Conservation (phyloP, 192 early-diverging fungal genomes). For the Rhizophagus sp. region DNA sequence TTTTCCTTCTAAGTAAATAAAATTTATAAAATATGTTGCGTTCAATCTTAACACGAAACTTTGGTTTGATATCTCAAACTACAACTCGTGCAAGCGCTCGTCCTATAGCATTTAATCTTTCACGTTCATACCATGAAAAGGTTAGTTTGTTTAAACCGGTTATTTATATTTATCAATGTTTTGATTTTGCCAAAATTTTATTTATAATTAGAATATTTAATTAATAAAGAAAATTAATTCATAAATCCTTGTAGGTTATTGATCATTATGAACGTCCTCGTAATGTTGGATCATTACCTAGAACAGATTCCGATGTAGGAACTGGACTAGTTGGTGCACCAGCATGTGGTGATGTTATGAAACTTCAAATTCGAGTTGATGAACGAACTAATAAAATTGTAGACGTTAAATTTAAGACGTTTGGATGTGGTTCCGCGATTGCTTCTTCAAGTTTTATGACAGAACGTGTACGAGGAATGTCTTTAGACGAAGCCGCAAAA, state of each 20-base stretch:
- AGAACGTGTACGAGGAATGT: conserved; percentile 94
- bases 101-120: not conserved
- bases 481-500: conserved; percentile 82
- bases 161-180: too few relatives aligned
- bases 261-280: conserved; percentile 97
- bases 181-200: not conserved
- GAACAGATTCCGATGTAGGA: conserved; percentile 85
- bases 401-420: conserved; percentile 99
- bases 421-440: conserved; percentile 97
- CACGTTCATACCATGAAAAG: not conserved
- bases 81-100: not conserved
- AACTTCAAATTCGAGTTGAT: conserved; percentile 96
- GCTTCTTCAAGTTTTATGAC: conserved; percentile 91
- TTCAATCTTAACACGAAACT: not conserved
- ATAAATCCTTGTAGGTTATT: conserved; percentile 68
- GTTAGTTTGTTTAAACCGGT: not conserved
- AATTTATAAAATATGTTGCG: not conserved
- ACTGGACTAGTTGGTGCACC: conserved; percentile 94
- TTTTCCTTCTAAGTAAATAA: not conserved
- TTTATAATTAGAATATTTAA: not conserved
- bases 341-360: conserved; percentile 90
- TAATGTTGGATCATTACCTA: conserved; percentile 93
- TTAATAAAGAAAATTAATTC: not conserved
- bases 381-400: conserved; percentile 86
- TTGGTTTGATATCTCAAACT: not conserved